A percentile compares a stretch with the other conserved stretches of the same genome.
phyloP scores from a whole-genome alignment of 805 yeast genomes.

The Wickerhamiella lipophila region DNA sequence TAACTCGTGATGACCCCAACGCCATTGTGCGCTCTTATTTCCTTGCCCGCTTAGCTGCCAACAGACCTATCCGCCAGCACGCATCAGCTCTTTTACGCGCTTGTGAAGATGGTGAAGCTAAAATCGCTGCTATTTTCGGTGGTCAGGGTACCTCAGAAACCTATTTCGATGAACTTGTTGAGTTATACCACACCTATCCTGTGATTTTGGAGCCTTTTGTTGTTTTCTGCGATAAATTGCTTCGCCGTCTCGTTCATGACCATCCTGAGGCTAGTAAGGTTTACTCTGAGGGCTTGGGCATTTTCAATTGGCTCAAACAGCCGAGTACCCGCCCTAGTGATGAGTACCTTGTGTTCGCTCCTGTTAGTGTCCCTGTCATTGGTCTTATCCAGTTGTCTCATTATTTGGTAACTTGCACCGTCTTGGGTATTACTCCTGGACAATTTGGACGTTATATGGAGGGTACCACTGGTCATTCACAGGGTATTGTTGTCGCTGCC shows the following conservation, averaged over 20 bases:
- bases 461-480: constrained; percentile 37
- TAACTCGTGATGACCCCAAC: constrained; percentile 56
- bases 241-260: constrained; percentile 54
- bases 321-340: constrained; percentile 81
- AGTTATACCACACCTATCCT: constrained; percentile 62
- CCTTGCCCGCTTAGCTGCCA: constrained; percentile 40
- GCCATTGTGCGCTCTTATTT: constrained; percentile 69
- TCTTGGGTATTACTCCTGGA: constrained; percentile 82
- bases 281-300: constrained; percentile 86
- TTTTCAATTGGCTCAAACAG: constrained; percentile 72
- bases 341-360: constrained; percentile 79
- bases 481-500: constrained; percentile 70
- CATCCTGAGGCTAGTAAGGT: constrained; percentile 72
- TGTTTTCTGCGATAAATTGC: constrained; percentile 50
- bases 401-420: constrained; percentile 74
- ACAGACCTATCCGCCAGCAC: constrained; percentile 38
- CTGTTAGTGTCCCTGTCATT: constrained; percentile 93
- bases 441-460: constrained; percentile 52
- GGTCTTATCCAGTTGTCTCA: constrained; percentile 93
- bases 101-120: constrained; percentile 43
- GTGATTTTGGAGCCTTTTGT: constrained; percentile 64
- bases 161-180: constrained; percentile 91
- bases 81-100: constrained; percentile 54
- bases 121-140: constrained; percentile 79
- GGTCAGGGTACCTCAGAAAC: constrained; percentile 99